phyloP scores from a whole-genome alignment of 352 stramenopile species.

The Hyphochytrium catenoides region DNA sequence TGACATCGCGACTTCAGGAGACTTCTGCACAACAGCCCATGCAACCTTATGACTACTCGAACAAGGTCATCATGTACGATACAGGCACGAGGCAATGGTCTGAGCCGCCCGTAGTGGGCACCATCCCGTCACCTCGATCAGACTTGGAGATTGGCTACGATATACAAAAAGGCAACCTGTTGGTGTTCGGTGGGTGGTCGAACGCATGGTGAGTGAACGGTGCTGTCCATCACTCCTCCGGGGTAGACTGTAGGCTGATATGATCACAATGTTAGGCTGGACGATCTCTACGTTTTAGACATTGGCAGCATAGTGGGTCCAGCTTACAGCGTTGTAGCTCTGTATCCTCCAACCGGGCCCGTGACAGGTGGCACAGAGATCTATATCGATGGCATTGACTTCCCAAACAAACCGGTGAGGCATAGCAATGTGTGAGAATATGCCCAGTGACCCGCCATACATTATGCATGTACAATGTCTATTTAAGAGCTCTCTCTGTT shows the following conservation, averaged over 20 bases:
- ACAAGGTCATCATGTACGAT: conserved; percentile 74
- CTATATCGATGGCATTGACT: conserved; percentile 74
- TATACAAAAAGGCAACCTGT: conserved; percentile 56
- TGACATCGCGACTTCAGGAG: no score
- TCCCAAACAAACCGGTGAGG: conserved; percentile 40
- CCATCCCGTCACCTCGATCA: conserved; percentile 50
- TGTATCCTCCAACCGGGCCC: conserved; percentile 65
- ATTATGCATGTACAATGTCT: no score
- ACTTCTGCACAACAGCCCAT: no score
- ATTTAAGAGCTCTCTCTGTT: no score
- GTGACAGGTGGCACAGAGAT: conserved; percentile 70
- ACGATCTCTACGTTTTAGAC: conserved; percentile 70
- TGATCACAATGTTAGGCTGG: no score
- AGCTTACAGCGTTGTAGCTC: conserved; percentile 74
- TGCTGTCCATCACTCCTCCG: no score
- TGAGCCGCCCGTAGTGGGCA: conserved; percentile 42
- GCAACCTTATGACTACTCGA: conserved; percentile 54
- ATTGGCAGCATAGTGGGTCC: conserved; percentile 82
- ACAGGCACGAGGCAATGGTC: conserved; percentile 70
- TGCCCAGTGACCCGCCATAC: no score
- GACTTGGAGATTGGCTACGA: conserved; percentile 84
- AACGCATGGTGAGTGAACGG: no score
- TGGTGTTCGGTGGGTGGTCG: conserved; percentile 86
- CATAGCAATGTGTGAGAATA: no score
- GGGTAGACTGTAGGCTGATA: no score